A percentile compares a stretch with the other conserved stretches of the same genome.
phyloP scores from a whole-genome alignment of 768 basidiomycete genomes.

The Xerocomellus amylosporus region DNA sequence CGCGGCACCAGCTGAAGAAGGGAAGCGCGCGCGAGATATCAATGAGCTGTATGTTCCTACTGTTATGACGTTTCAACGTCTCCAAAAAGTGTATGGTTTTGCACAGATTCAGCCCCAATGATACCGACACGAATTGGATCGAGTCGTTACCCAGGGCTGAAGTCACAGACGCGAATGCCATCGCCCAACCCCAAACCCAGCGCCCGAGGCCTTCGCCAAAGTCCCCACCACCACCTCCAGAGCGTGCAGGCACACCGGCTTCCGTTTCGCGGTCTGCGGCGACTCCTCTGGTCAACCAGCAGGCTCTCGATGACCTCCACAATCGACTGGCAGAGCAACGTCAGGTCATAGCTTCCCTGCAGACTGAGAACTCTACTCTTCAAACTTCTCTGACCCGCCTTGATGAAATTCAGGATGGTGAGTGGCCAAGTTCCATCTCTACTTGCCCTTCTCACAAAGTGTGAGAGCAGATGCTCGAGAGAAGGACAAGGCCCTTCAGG shows the following conservation, averaged over 20 bases:
- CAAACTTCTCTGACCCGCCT: constrained; percentile 27
- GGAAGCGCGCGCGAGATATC: constrained; percentile 46
- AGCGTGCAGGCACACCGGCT: constrained; percentile 6
- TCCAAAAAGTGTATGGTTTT: constrained; percentile 9
- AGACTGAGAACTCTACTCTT: constrained; percentile 28
- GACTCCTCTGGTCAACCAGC: not conserved
- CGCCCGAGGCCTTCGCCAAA: constrained; percentile 16
- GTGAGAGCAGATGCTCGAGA: constrained; percentile 16
- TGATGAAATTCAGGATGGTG: constrained; percentile 33
- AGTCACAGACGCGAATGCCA: constrained; percentile 26
- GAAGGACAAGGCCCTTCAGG: constrained; percentile 16
- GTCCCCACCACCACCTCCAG: constrained; percentile 17
- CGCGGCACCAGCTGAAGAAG: constrained; percentile 35
- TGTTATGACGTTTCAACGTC: not conserved
- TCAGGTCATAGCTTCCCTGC: constrained; percentile 19
- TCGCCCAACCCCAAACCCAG: constrained; percentile 34
- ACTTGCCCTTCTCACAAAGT: not conserved
- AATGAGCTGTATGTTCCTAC: constrained; percentile 59
- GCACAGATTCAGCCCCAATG: constrained; percentile 46
- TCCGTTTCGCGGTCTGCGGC: constrained; percentile 3
- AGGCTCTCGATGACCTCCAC: constrained; percentile 12
- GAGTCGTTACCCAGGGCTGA: constrained; percentile 52
- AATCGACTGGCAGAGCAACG: constrained; percentile 18
- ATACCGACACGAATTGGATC: constrained; percentile 53
- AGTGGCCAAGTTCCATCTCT: constrained; percentile 1